A percentile compares a stretch with the other conserved stretches of the same genome.
Evolutionary conservation across 768 basidiomycete genomes (phyloP).

Genomic region (Mycena sanguinolenta): DNA sequence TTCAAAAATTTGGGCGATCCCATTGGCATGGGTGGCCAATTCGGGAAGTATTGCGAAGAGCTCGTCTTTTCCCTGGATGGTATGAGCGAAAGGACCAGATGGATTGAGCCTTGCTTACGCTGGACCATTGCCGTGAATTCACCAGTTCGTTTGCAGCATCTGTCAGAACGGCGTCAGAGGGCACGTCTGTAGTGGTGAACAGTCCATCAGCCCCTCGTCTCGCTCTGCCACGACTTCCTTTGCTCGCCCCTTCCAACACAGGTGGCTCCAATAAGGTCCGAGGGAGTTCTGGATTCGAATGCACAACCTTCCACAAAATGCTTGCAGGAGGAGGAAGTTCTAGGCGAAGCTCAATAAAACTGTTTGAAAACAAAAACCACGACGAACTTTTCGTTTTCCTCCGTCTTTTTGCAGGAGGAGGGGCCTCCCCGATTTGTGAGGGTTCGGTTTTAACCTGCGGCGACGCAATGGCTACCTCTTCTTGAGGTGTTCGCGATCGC

Average conservation of each 20-base stretch:
- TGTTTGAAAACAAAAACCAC: neutral
- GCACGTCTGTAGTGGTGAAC: neutral
- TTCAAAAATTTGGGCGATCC: slow-evolving; percentile 44
- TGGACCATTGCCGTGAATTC: slow-evolving; percentile 47
- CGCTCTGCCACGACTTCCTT: slow-evolving; percentile 17
- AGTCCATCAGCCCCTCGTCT: slow-evolving; percentile 5
- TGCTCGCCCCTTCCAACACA: neutral
- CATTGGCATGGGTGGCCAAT: slow-evolving; percentile 43
- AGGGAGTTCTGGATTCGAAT: neutral
- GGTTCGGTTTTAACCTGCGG: neutral
- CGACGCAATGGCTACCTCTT: neutral
- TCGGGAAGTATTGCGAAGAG: slow-evolving; percentile 48
- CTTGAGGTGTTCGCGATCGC: slow-evolving; percentile 7
- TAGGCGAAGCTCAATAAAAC: neutral
- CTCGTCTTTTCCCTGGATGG: slow-evolving; percentile 45
- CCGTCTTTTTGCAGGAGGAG: slow-evolving; percentile 15
- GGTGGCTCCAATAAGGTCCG: neutral
- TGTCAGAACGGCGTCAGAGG: neutral
- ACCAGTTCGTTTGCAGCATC: neutral
- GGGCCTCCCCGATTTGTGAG: neutral
- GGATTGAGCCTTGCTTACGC: slow-evolving; percentile 33
- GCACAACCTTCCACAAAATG: slow-evolving; percentile 16
- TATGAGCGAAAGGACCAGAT: slow-evolving; percentile 1
- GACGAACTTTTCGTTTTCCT: slow-evolving; percentile 23
- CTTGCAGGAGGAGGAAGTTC: slow-evolving; percentile 5